phyloP scores from a whole-genome alignment of 176 grass and related monocot species.

The Ananas comosus region DNA sequence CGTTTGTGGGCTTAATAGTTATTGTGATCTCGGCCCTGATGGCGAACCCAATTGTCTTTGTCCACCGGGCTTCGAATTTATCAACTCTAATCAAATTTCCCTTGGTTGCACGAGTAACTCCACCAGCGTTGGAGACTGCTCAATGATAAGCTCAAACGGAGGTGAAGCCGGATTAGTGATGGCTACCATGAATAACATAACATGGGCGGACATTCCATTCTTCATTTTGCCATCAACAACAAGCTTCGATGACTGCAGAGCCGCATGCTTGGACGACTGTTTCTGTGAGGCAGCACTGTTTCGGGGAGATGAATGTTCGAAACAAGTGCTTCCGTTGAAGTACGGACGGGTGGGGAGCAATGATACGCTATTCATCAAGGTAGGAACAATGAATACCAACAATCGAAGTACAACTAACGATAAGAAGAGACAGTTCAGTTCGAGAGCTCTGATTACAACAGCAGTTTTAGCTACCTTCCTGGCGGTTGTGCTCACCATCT shows the following conservation, averaged over 20 bases:
- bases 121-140: not conserved
- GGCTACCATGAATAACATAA: conserved; percentile 30
- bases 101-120: conserved; percentile 21
- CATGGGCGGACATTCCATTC: conserved; percentile 19
- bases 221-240: conserved; percentile 14
- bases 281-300: conserved; percentile 27
- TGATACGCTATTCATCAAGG: conserved; percentile 31
- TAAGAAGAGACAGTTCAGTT: too few relatives aligned
- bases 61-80: conserved; percentile 25
- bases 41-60: conserved; percentile 26
- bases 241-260: conserved; percentile 23
- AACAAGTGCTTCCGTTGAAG: conserved; percentile 31
- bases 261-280: conserved; percentile 15
- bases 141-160: not conserved
- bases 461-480: too few relatives aligned
- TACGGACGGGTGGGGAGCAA: conserved; percentile 29
- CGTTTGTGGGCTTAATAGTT: conserved; percentile 32
- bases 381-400: conserved; percentile 1
- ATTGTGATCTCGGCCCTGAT: conserved; percentile 6
- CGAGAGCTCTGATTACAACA: too few relatives aligned
- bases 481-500: too few relatives aligned
- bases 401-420: too few relatives aligned
- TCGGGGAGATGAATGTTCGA: conserved; percentile 20
- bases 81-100: not conserved
- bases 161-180: not conserved